phyloP scores from a whole-genome alignment of 305 asterid species.

The Caryopteris hybrid region DNA sequence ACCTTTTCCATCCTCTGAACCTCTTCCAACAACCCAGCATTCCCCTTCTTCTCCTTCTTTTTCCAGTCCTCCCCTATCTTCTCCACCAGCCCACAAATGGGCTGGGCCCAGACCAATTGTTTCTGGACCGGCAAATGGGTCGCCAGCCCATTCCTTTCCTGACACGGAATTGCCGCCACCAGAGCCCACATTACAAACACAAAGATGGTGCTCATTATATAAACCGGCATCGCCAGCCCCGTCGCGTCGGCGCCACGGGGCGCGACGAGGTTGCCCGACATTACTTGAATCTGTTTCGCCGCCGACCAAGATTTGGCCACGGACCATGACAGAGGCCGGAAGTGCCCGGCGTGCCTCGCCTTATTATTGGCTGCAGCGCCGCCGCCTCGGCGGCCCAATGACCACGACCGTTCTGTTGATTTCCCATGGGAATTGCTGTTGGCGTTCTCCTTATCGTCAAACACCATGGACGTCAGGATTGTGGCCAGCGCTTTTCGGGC shows the following conservation, averaged over 20 bases:
- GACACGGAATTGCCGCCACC: slow-evolving; percentile 83
- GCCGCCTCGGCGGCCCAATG: slow-evolving; percentile 59
- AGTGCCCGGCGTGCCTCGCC: slow-evolving; percentile 30
- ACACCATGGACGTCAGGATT: slow-evolving; percentile 52
- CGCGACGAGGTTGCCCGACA: slow-evolving; percentile 54
- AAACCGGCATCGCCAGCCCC: slow-evolving; percentile 59
- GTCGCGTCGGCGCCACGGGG: slow-evolving; percentile 73
- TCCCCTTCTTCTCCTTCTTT: slow-evolving; percentile 84
- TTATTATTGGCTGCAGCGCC: slow-evolving; percentile 15
- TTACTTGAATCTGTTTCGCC: slow-evolving; percentile 66
- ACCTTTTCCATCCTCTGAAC: slow-evolving; percentile 68
- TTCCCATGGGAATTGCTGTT: slow-evolving; percentile 27
- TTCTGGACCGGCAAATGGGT: slow-evolving; percentile 50
- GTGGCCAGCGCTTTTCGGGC: slow-evolving; percentile 59
- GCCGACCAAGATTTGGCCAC: slow-evolving; percentile 85
- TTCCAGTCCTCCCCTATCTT: slow-evolving; percentile 86
- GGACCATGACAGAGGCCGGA: slow-evolving; percentile 56
- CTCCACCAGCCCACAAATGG: slow-evolving; percentile 57
- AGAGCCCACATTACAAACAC: slow-evolving; percentile 82
- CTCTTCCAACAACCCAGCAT: slow-evolving; percentile 69
- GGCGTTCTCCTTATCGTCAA: slow-evolving; percentile 59
- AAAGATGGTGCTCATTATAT: slow-evolving; percentile 52
- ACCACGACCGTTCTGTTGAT: slow-evolving; percentile 58
- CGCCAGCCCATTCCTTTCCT: slow-evolving; percentile 57
- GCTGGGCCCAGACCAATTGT: slow-evolving; percentile 69